Percentiles rank a stretch among this genome's conserved stretches.
phyloP scores from a whole-genome alignment of 306 rosid species.

The Sphenostylis stenocarpa region DNA sequence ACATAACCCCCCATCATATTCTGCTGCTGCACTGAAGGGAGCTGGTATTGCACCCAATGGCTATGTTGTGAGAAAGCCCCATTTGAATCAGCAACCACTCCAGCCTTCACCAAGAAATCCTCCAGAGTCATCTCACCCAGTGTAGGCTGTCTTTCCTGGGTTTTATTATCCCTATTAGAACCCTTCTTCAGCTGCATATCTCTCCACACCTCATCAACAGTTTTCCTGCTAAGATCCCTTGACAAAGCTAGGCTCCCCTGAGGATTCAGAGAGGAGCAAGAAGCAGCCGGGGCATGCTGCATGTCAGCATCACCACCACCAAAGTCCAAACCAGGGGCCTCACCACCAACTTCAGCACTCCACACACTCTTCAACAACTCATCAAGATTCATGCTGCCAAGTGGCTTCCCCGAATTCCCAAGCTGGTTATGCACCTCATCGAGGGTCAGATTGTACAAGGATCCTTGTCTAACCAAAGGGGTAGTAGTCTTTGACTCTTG shows the following conservation, averaged over 20 bases:
- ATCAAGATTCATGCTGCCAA: not conserved
- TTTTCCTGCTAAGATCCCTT: not conserved
- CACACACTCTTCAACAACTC: not conserved
- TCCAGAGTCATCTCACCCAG: constrained; percentile 7
- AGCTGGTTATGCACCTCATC: constrained; percentile 7
- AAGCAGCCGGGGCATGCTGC: not conserved
- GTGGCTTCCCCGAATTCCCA: constrained; percentile 1
- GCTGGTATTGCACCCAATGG: not conserved
- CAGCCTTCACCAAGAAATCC: constrained; percentile 4
- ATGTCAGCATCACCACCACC: constrained; percentile 25
- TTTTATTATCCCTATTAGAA: not conserved
- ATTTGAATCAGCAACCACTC: not conserved
- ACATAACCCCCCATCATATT: constrained; percentile 1
- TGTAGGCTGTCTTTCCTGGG: not conserved
- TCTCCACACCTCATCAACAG: constrained; percentile 3
- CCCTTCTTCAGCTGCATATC: not conserved
- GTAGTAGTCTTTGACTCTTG: not conserved
- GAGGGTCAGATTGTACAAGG: constrained; percentile 1
- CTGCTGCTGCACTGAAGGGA: not conserved
- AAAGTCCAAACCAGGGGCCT: constrained; percentile 40
- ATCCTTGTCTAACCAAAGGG: constrained; percentile 4
- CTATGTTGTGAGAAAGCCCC: not conserved
- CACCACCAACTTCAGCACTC: constrained; percentile 53
- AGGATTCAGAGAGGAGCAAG: not conserved
- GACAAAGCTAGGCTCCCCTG: not conserved